Percentiles rank a stretch among this genome's conserved stretches.
These are phyloP conservation scores for Breviolum minutum DNA, from an alignment of 73 alveolate genomes.

Conservation along the genomic window DNA sequence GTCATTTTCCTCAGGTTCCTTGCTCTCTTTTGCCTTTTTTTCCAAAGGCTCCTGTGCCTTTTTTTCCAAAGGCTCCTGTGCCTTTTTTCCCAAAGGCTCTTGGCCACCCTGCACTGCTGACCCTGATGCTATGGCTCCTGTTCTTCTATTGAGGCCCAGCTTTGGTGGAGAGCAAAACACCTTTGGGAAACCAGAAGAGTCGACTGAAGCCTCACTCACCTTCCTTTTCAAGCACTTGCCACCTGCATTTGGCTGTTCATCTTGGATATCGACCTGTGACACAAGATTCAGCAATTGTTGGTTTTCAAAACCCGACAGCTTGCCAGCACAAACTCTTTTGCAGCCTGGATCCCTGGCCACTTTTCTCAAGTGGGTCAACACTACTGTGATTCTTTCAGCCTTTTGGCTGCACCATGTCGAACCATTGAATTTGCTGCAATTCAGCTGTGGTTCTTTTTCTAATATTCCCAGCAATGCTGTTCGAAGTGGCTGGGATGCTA, in stretches of 20 bases:
- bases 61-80: neutral
- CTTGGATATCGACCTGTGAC: neutral
- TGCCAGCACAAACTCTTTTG: neutral
- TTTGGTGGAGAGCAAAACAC: neutral
- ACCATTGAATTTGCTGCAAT: constrained; percentile 3
- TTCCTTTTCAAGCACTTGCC: neutral
- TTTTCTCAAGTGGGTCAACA: neutral
- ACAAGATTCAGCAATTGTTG: neutral
- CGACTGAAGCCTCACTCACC: neutral
- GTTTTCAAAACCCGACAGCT: neutral
- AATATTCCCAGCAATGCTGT: neutral
- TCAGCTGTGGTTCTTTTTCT: neutral
- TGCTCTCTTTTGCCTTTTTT: neutral
- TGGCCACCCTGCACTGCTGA: neutral
- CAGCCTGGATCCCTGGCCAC: neutral
- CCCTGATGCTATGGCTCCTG: neutral
- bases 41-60: neutral
- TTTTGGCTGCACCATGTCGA: neutral
- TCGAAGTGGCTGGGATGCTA: neutral
- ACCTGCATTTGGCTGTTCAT: neutral
- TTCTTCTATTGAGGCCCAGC: neutral
- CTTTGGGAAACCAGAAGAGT: neutral
- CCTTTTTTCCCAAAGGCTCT: no score
- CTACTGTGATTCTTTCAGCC: neutral
- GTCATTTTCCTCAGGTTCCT: no score